Percentiles rank a stretch among this genome's conserved stretches.
Evolutionary conservation across 768 basidiomycete species (phyloP).

Genomic region (Podaxis sp.): DNA sequence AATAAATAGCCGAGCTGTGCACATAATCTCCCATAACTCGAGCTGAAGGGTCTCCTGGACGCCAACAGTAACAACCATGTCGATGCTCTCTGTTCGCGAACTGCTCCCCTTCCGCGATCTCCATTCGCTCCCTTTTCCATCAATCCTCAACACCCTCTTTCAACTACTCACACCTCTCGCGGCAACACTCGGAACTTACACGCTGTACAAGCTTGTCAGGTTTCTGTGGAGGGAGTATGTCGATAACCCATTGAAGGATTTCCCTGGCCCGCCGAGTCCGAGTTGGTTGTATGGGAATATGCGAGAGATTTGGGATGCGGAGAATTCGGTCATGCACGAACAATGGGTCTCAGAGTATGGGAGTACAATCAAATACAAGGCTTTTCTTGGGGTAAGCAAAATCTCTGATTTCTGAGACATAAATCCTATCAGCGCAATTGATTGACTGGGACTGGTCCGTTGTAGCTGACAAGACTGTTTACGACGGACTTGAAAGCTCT

Average conservation of each 20-base stretch:
- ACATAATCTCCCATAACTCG: not conserved
- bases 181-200: constrained; percentile 21
- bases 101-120: not conserved
- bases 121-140: not conserved
- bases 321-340: constrained; percentile 29
- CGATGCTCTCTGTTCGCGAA: not conserved
- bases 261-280: constrained; percentile 46
- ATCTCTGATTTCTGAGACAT: too few species aligned
- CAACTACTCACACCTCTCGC: constrained; percentile 19
- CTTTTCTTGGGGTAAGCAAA: constrained; percentile 38
- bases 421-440: not conserved
- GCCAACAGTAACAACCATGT: not conserved
- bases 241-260: constrained; percentile 37
- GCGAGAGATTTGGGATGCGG: constrained; percentile 35
- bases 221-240: constrained; percentile 27
- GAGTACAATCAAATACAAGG: constrained; percentile 37
- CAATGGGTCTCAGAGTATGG: constrained; percentile 47
- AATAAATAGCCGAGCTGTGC: not conserved
- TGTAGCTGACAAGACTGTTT: constrained; percentile 37
- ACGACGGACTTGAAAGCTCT: constrained; percentile 62
- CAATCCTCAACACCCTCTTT: constrained; percentile 1
- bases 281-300: constrained; percentile 48
- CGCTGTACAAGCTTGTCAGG: constrained; percentile 24
- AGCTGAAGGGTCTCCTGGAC: not conserved
- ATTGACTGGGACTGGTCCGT: not conserved